Base-by-base conservation (phyloP, 2,329 filamentous ascomycete genomes). In the Pseudogymnoascus sp. region DNA sequence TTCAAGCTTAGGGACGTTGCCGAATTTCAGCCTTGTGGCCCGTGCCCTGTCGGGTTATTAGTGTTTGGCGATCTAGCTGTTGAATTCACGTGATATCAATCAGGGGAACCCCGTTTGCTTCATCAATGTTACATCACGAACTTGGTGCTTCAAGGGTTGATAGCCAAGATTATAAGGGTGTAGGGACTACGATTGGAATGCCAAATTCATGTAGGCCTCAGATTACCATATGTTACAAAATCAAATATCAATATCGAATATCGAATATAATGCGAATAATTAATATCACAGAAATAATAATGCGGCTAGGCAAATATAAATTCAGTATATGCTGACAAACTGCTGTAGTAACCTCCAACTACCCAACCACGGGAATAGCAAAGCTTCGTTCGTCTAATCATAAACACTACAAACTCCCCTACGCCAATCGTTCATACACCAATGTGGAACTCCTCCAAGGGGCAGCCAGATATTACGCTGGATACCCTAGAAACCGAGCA, bases 401-500 rank as follows among this genome's bases (percentile, higher is more conserved):
- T 55, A 55, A 55, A 29, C 42, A 55, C 48, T 55, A 55, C 29
- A 17, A 17, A 55, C 48, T 55, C 48, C 48, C 48, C 3, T n/a
- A 55, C 48, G 48, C 48, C 48, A 55, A 48, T 7, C 27, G 17
- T 15, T 55, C 48, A 29, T 55, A 55, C 48, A 55, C 44, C 31
- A 2, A 27, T 27, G 8, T 2, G 13, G 27, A 51, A 29, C 13
- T 15, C 44, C 27, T 15, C 25, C 13, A 31, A 29, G 8, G n/a
- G 25, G 13, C 5, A 5, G 10, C 27, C 9, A 10, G 7, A 10
- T 15, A 27, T 15, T 31, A 31, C 44, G 31, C n/a, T 33, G 9
- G 13, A 33, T 29, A 17, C 27, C n/a, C 29, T 55, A 55, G 29
- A 77, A 77, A 9, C 76, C 76, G 35, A 78, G 67, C 21, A 74